These are phyloP conservation scores for Favolaschia claudopus DNA, from an alignment of 768 basidiomycete species.

Conservation along the genomic window DNA sequence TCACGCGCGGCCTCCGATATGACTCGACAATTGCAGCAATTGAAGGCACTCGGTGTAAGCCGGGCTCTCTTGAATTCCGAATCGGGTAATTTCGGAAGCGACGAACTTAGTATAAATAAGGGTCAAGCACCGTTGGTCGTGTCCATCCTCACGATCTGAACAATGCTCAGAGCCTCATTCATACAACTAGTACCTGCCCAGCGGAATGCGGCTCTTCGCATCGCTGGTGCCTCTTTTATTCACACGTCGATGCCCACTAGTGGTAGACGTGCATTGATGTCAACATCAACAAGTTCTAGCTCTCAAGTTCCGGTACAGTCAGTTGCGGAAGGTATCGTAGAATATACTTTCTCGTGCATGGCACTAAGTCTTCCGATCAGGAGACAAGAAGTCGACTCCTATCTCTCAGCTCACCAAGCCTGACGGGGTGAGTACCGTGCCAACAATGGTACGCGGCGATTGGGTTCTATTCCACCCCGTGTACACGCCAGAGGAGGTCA, in stretches of 20 bases:
- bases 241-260: background rate
- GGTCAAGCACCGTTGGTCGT: background rate
- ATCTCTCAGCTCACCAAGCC: conserved; percentile 42
- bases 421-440: conserved; percentile 61
- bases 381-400: background rate
- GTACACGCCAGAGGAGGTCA: conserved; percentile 78
- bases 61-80: background rate
- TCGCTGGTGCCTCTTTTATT: background rate
- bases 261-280: conserved; percentile 13
- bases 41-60: background rate
- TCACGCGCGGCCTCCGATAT: no score
- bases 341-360: no score
- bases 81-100: conserved; percentile 11
- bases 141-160: background rate
- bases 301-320: no score
- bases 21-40: conserved; percentile 21
- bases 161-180: conserved; percentile 11
- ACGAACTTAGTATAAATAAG: background rate
- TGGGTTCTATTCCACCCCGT: conserved; percentile 97
- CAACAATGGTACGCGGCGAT: conserved; percentile 68
- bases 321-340: no score
- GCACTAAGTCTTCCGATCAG: no score
- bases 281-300: no score
- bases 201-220: conserved; percentile 9
- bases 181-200: conserved; percentile 6